Evolutionary conservation across 495 filamentous ascomycete species (phyloP).

Genomic region (Geoglossum glabrum): DNA sequence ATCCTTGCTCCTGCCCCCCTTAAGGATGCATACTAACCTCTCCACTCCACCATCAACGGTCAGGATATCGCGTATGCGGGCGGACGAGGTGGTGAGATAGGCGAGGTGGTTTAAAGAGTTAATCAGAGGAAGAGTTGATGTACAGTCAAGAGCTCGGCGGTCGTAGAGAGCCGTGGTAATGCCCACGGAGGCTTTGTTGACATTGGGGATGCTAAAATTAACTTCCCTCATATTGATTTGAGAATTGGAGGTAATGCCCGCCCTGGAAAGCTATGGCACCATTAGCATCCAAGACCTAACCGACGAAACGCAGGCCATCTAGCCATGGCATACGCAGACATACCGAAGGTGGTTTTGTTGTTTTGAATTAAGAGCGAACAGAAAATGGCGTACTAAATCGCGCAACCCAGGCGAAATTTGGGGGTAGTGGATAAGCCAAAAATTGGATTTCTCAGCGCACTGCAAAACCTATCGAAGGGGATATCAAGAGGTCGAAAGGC

Average conservation of each 20-base stretch:
- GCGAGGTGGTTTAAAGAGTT: slow-evolving; percentile 97
- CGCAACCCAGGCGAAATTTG: not conserved
- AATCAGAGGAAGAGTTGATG: slow-evolving; percentile 88
- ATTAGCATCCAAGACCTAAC: not conserved
- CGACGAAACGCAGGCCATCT: not conserved
- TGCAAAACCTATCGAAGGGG: not conserved
- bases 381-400: slow-evolving; percentile 1
- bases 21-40: slow-evolving; percentile 87
- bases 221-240: slow-evolving; percentile 82
- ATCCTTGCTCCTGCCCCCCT: slow-evolving; percentile 86
- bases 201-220: slow-evolving; percentile 98
- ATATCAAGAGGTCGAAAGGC: not conserved
- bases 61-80: slow-evolving; percentile 88
- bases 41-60: slow-evolving; percentile 97
- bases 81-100: slow-evolving; percentile 95
- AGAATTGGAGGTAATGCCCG: not conserved
- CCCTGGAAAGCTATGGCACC: not conserved
- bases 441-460: not conserved
- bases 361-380: not conserved
- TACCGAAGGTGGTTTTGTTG: not conserved
- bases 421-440: not conserved
- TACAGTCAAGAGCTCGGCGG: slow-evolving; percentile 90
- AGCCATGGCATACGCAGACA: not conserved
- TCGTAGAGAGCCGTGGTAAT: slow-evolving; percentile 98
- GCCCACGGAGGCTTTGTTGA: slow-evolving; percentile 98